Conservation (phyloP, 345 rosid species). For the Eucalyptus polybractea region DNA sequence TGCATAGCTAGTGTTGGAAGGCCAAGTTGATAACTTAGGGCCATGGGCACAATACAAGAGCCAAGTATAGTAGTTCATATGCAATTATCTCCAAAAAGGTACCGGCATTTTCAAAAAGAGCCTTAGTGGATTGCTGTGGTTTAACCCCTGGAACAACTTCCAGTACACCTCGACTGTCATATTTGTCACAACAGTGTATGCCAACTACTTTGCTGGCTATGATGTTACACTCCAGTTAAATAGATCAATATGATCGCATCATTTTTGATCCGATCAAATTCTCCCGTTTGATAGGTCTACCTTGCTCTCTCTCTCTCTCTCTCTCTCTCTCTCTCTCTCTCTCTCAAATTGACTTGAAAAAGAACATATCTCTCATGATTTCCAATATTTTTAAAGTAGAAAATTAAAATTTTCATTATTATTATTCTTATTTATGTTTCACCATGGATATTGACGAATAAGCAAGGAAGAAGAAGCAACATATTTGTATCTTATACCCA, state of each 20-base stretch:
- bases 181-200: slow-evolving; percentile 1
- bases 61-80: slow-evolving; percentile 30
- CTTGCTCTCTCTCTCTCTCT: too few relatives aligned
- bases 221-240: neutral
- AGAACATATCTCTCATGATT: too few relatives aligned
- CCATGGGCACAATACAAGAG: slow-evolving; percentile 9
- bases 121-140: slow-evolving; percentile 12
- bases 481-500: too few relatives aligned
- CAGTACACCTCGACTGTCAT: slow-evolving; percentile 3
- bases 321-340: too few relatives aligned
- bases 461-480: too few relatives aligned
- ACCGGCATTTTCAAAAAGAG: slow-evolving; percentile 7
- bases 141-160: slow-evolving; percentile 9
- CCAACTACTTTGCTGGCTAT: slow-evolving; percentile 4
- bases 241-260: fast-evolving
- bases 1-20: slow-evolving; percentile 12
- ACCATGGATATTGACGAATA: too few relatives aligned
- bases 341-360: too few relatives aligned
- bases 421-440: too few relatives aligned
- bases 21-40: neutral
- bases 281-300: too few relatives aligned
- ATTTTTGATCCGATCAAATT: fast-evolving
- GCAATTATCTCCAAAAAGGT: slow-evolving; percentile 28
- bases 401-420: too few relatives aligned
- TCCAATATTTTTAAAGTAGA: too few relatives aligned